Evolutionary conservation across 2,329 filamentous ascomycete genomes (phyloP), one percentile per base, ranked within the genome.

Genomic region (Shiraia bambusicola): DNA sequence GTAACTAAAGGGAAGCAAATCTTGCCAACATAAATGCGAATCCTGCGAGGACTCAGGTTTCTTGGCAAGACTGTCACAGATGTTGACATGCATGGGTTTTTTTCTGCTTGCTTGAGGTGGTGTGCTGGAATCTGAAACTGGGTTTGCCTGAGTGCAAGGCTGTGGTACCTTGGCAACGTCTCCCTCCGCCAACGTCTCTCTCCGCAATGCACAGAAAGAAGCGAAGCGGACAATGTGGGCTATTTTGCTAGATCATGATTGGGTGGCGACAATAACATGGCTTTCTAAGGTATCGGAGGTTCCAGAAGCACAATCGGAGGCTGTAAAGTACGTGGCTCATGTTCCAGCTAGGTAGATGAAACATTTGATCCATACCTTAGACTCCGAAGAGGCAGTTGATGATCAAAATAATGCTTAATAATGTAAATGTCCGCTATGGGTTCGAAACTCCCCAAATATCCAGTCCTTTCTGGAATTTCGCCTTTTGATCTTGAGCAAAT

Each of bases 61-160:
- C 26, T 22, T 35, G 22, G 26, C 33, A 25, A 42, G 28, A 28
- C 35, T 54, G 60, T 59, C 38, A 45, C 58, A 61, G 43, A 27
- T 34, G 31, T 32, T 47, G 48, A 37, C 47, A 38, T 44, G 46
- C 42, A 49, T 55, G 34, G 34, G 22, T 33, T 40, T 38, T 40
- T 37, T 39, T 47, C 46, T 45, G 49, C 52, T 50, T 25, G 45
- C 49, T 34, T 46, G 30, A 35, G 37, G 17, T 36, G 42, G 31
- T 30, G 33, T 47, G 29, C 52, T 40, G 44, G 47, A 26, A 40
- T 40, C 42, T 65, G 63, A 66, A 66, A 67, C 64, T 31, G 38
- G 45, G 34, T 43, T 31, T 58, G 64, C 50, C 32, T 45, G 63
- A 65, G 54, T 40, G 29, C 34, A 42, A 41, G 30, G 35, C 44